phyloP scores from a whole-genome alignment of 495 filamentous ascomycete genomes.

The Podospora comata region DNA sequence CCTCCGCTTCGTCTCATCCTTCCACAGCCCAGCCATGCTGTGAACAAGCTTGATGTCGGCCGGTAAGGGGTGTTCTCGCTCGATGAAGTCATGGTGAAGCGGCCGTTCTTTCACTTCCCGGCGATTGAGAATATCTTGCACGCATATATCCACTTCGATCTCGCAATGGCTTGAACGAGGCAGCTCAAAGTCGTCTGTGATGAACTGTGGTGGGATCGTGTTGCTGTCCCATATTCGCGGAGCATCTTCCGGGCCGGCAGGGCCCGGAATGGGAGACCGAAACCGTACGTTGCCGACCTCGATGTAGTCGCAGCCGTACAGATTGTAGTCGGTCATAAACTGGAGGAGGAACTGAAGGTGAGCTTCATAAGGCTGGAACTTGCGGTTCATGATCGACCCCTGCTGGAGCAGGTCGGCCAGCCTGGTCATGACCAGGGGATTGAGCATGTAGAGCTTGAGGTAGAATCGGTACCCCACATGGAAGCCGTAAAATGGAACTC shows the following conservation, averaged over 20 bases:
- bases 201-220: constrained; percentile 44
- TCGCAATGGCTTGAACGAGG: constrained; percentile 82
- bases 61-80: constrained; percentile 61
- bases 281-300: constrained; percentile 59
- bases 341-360: constrained; percentile 89
- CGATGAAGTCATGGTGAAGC: constrained; percentile 85
- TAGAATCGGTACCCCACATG: constrained; percentile 88
- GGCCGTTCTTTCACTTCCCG: constrained; percentile 64
- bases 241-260: constrained; percentile 53
- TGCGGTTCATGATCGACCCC: constrained; percentile 75
- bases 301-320: constrained; percentile 90
- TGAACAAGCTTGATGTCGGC: constrained; percentile 75
- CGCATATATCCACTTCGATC: constrained; percentile 83
- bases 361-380: constrained; percentile 88
- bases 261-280: constrained; percentile 68
- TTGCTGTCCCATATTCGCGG: constrained; percentile 76
- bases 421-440: constrained; percentile 75
- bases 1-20: constrained; percentile 79
- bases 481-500: constrained; percentile 92
- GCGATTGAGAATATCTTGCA: constrained; percentile 85
- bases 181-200: constrained; percentile 60
- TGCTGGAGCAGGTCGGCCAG: constrained; percentile 81
- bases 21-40: constrained; percentile 93
- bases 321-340: constrained; percentile 97
- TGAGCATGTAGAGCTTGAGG: constrained; percentile 90